Conservation (phyloP, 164 flowering plant genomes). For the Magnolia sinica region DNA sequence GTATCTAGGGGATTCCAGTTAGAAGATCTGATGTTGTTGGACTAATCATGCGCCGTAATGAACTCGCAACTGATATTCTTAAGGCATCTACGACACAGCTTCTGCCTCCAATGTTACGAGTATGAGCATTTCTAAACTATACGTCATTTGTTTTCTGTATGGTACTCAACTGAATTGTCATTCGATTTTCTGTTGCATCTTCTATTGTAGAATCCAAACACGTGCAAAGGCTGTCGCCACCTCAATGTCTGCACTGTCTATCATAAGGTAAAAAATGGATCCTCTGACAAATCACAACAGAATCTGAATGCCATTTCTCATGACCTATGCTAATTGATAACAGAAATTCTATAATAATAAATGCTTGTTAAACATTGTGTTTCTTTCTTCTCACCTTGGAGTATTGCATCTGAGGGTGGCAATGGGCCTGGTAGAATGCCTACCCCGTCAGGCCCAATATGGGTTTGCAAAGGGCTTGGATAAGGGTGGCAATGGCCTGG, state of each 20-base stretch:
- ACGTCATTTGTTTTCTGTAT: neutral
- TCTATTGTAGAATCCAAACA: conserved; percentile 53
- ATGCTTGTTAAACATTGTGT: neutral
- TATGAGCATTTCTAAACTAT: conserved; percentile 20
- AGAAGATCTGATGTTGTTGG: conserved; percentile 85
- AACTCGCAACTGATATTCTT: conserved; percentile 74
- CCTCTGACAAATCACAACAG: neutral
- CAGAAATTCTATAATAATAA: neutral
- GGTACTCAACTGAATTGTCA: conserved; percentile 7
- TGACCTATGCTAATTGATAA: neutral
- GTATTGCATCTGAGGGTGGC: too few relatives aligned
- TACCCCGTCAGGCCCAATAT: too few relatives aligned
- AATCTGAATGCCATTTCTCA: neutral
- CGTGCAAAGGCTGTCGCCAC: conserved; percentile 85
- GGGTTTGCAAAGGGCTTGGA: too few relatives aligned
- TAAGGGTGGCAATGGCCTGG: too few relatives aligned
- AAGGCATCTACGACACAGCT: conserved; percentile 70
- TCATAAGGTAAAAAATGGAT: conserved; percentile 67
- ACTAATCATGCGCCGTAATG: conserved; percentile 96
- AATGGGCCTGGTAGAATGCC: too few relatives aligned
- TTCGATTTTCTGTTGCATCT: conserved; percentile 14
- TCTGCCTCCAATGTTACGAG: conserved; percentile 84
- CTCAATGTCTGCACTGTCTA: conserved; percentile 72
- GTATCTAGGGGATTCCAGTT: conserved; percentile 62
- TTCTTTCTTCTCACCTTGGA: too few relatives aligned